A percentile compares a stretch with the other conserved stretches of the same genome.
These are phyloP conservation scores for Monosporascus sp. DNA, from an alignment of 2,329 filamentous ascomycete genomes.

Conservation along the genomic window DNA sequence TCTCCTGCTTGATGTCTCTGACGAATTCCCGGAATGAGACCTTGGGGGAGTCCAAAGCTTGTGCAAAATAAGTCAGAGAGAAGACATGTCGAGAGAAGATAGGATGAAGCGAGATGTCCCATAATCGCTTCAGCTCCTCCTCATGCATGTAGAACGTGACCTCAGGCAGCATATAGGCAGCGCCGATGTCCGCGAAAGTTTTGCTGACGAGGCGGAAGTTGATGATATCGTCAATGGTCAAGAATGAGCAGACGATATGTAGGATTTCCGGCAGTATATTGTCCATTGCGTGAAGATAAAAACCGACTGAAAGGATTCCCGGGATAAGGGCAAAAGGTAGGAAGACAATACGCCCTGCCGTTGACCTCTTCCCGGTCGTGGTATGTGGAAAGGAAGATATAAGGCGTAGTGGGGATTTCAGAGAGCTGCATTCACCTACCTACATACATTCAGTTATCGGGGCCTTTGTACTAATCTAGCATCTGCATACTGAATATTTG, in stretches of 20 bases:
- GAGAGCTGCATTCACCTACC: no score
- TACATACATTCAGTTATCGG: no score
- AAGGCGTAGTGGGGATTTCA: no score
- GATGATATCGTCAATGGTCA: slow-evolving; percentile 17
- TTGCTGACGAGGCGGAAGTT: slow-evolving; percentile 21
- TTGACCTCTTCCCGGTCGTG: no score
- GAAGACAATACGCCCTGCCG: background rate
- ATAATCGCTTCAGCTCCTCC: slow-evolving; percentile 17
- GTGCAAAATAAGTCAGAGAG: slow-evolving; percentile 19
- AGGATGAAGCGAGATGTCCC: slow-evolving; percentile 18
- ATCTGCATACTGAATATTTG: no score
- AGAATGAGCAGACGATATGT: slow-evolving; percentile 19
- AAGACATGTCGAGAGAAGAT: slow-evolving; percentile 18
- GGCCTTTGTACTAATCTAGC: no score
- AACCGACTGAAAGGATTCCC: background rate
- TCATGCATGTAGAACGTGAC: slow-evolving; percentile 22
- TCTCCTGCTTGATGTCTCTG: slow-evolving; percentile 4
- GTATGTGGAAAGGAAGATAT: no score
- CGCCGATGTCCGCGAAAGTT: slow-evolving; percentile 18
- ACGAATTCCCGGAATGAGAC: slow-evolving; percentile 12
- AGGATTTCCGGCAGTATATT: slow-evolving; percentile 19
- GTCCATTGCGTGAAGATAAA: slow-evolving; percentile 9
- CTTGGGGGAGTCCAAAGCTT: slow-evolving; percentile 10
- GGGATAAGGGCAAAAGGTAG: background rate
- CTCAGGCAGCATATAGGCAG: slow-evolving; percentile 36